Base-by-base conservation (phyloP, 2,329 filamentous ascomycete genomes). In the Botryosphaeria dothidea region DNA sequence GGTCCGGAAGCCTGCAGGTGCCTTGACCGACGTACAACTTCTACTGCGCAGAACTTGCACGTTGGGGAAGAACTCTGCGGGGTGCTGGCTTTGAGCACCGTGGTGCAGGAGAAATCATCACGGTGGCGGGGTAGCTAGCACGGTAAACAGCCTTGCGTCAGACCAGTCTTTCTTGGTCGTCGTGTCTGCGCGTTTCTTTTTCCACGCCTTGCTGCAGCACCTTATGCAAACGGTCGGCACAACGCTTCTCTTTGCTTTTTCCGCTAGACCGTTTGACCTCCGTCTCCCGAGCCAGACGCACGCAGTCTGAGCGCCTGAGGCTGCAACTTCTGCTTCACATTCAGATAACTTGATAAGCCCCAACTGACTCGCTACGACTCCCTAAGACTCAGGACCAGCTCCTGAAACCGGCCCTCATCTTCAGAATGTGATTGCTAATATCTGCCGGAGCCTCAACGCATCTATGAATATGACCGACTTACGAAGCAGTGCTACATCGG, bases 321-420 rank as follows among this genome's bases (percentile, higher is more conserved):
- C 17, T 45, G 27, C 41, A 34, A 31, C 41, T 31, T n/a, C 13
- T 17, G 15, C 11, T 36, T 8, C 41, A 25, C 54, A 45, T 58
- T 15, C 23, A 21, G 54, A 58, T 43, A 58, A 45, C 31, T 60
- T 27, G 56, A 60, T 60, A 60, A 60, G 56, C 56, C 41, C 56
- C 38, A 31, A 38, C 54, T 60, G 56, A 60, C 56, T 60, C 56
- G 56, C 56, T 17, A 36, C 56, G 56, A 27, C 56, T 46, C 56
- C 56, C n/a, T 46, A 41, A 60, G 27, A 46, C 41, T 60, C 56
- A 19, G 23, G 25, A 17, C 56, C 56, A 23, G 56, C 56, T 60
- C 56, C 56, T 58, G 56, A 60, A 46, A 60, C 56, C 27, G n/a
- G 41, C 41, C n/a, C 41, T 60, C 56, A 60, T 60, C 38, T 60